Base-by-base conservation (phyloP, 1,139 yeast genomes). In the Magnusiomyces tetraspermus region DNA sequence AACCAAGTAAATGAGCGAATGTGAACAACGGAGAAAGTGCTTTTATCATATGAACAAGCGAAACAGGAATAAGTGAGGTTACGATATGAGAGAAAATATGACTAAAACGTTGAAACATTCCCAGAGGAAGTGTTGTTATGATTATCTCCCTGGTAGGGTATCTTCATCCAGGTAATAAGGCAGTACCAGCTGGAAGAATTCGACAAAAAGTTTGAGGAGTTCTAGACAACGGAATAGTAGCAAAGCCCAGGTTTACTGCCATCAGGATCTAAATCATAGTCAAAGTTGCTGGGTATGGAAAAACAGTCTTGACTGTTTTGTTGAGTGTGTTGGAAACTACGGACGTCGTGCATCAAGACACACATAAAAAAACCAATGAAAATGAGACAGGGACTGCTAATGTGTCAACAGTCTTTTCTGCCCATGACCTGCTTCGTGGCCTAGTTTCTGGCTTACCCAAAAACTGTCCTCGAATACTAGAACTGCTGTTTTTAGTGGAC, bases 41-140 rank as follows among this genome's bases (percentile, higher is more conserved):
- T 70, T 90, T 90, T 61, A 90, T 82, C 17, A 96, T 89, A 68
- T 89, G 96, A 30, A 90, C 96, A 59, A 90, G 71, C 3, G 96
- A 85, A 19, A 90, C 96, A 0, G 97, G 96, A 48, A 90, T 85
- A 57, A 84, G 69, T 2, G 89, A 78, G 1, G 96, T 88, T 23
- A 97, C 92, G 67, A 85, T 85, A 66, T 89, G 96, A 3, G 95
- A 80, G 13, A 95, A 80, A 56, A 89, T 79, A 67, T 90, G 97
- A 21, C 97, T 97, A 31, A 83, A 73, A 58, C 90, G 85, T 71
- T 90, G 97, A 69, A 90, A 90, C 54, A 82, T 72, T 2, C 97
- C 97, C 96, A 90, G 86, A 23, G 97, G 97, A 30, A 87, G 77
- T 0, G 95, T 86, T 36, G 92, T 80, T 53, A 73, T 65, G 23